A percentile compares a stretch with the other conserved stretches of the same genome.
phyloP scores from a whole-genome alignment of 345 rosid genomes.

The Rhodamnia rubescens region DNA sequence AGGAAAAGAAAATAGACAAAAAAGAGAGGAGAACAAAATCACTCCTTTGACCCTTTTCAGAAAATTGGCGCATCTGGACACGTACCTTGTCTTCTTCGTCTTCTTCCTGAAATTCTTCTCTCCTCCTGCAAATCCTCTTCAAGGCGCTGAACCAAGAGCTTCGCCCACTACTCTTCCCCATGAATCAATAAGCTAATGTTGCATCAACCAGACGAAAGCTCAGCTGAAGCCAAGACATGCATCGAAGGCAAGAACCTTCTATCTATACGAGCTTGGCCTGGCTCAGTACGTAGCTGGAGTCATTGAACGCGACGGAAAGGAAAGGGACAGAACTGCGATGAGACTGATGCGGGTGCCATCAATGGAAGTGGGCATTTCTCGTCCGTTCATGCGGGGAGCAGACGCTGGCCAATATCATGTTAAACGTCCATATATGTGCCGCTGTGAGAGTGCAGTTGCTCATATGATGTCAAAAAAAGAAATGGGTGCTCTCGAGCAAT shows the following conservation, averaged over 20 bases:
- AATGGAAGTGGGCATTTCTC: conserved; percentile 1
- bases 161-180: conserved; percentile 53
- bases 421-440: background rate
- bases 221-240: background rate
- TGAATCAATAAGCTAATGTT: background rate
- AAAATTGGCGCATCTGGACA: background rate
- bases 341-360: background rate
- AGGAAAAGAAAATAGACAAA: too few species aligned
- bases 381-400: conserved; percentile 18
- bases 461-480: background rate
- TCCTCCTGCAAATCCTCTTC: conserved; percentile 33
- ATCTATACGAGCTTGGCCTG: background rate
- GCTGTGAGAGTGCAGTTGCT: conserved; percentile 20
- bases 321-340: background rate
- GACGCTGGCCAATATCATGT: background rate
- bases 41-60: background rate
- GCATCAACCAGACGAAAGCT: background rate
- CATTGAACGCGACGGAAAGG: background rate
- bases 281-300: background rate
- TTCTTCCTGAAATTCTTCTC: conserved; percentile 14
- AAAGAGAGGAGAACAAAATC: background rate
- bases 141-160: conserved; percentile 9
- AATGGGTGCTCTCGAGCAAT: background rate
- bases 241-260: background rate
- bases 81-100: conserved; percentile 47